phyloP scores from a whole-genome alignment of 805 yeast species.

The Wickerhamiella kurtzmanii region DNA sequence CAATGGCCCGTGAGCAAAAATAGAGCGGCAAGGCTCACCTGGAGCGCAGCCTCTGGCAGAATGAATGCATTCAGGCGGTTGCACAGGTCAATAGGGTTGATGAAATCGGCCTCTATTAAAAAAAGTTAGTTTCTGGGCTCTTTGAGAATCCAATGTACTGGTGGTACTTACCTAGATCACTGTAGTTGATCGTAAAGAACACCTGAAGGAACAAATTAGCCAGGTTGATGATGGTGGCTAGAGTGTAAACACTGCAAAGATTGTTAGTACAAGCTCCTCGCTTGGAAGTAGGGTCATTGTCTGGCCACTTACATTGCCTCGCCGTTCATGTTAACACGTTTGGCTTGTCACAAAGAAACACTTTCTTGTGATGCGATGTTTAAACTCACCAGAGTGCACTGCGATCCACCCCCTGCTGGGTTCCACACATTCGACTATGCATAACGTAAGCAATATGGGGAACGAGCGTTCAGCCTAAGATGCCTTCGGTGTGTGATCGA shows the following conservation, averaged over 20 bases:
- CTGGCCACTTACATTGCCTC: slow-evolving; percentile 1
- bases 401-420: too few relatives aligned
- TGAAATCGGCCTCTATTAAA: slow-evolving; percentile 45
- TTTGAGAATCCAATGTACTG: slow-evolving; percentile 22
- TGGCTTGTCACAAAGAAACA: too few relatives aligned
- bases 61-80: slow-evolving; percentile 76
- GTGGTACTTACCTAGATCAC: slow-evolving; percentile 55
- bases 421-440: too few relatives aligned
- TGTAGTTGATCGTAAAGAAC: slow-evolving; percentile 87
- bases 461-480: slow-evolving; percentile 11
- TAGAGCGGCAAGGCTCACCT: slow-evolving; percentile 46
- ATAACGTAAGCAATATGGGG: slow-evolving; percentile 17
- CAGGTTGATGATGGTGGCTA: slow-evolving; percentile 72
- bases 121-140: neutral
- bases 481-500: too few relatives aligned
- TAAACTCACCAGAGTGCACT: neutral
- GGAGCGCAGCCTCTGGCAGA: slow-evolving; percentile 78
- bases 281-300: neutral
- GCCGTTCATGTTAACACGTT: neutral
- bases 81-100: slow-evolving; percentile 93
- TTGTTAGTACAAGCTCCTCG: slow-evolving; percentile 4
- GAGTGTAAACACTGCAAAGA: slow-evolving; percentile 22
- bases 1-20: slow-evolving; percentile 83
- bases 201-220: slow-evolving; percentile 83
- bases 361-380: neutral